Conservation (phyloP, 2,329 filamentous ascomycete species). For the Raffaelea deltoideospora region DNA sequence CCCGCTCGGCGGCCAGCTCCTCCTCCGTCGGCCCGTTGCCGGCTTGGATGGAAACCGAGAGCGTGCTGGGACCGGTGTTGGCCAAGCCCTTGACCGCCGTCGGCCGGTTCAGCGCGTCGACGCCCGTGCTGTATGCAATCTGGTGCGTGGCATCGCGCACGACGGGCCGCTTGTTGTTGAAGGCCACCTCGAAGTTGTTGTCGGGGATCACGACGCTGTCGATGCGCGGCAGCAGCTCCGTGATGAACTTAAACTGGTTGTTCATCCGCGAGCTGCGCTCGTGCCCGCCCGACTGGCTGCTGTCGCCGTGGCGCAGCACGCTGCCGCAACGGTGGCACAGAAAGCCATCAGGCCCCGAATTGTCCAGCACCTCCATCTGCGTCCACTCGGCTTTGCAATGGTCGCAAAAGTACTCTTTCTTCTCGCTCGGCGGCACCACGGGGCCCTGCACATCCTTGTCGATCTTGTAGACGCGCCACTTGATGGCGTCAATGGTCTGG, state of each 20-base stretch:
- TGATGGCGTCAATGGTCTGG: conserved; percentile 87
- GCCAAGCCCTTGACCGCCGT: conserved; percentile 55
- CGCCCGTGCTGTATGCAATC: conserved; percentile 41
- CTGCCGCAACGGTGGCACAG: conserved; percentile 65
- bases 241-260: conserved; percentile 65
- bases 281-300: conserved; percentile 53
- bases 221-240: conserved; percentile 60
- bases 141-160: conserved; percentile 53
- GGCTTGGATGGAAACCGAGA: conserved; percentile 54
- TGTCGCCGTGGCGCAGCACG: conserved; percentile 48
- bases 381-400: conserved; percentile 79
- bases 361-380: conserved; percentile 75
- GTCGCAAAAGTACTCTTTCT: conserved; percentile 80
- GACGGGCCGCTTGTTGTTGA: conserved; percentile 47
- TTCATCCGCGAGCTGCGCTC: conserved; percentile 63
- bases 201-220: conserved; percentile 61
- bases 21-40: conserved; percentile 51
- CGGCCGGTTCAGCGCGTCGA: conserved; percentile 40
- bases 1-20: conserved; percentile 48
- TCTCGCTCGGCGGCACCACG: conserved; percentile 64
- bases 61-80: conserved; percentile 51
- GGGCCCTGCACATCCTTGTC: conserved; percentile 79
- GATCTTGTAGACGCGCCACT: conserved; percentile 80
- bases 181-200: conserved; percentile 56
- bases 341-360: conserved; percentile 56